Evolutionary conservation across 768 basidiomycete genomes (phyloP).

Genomic region (Pulveroboletus sp.): DNA sequence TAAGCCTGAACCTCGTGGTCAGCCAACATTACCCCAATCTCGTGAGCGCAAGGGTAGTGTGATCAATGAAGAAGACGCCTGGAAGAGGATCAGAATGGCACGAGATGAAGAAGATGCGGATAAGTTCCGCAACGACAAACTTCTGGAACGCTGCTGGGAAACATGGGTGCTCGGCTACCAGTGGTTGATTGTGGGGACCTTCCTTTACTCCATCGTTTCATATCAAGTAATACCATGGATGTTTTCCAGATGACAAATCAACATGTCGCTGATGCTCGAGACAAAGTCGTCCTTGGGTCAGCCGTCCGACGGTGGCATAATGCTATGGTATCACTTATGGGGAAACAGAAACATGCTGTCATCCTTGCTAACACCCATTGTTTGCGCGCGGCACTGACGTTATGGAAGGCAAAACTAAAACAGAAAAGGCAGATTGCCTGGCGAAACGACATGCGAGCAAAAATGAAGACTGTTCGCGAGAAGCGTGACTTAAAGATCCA

Average conservation of each 20-base stretch:
- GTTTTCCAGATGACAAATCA: constrained; percentile 56
- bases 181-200: constrained; percentile 65
- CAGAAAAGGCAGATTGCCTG: constrained; percentile 55
- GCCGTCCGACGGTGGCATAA: constrained; percentile 60
- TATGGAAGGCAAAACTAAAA: constrained; percentile 54
- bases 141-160: constrained; percentile 69
- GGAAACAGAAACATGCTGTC: constrained; percentile 41
- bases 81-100: constrained; percentile 69
- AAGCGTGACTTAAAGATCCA: constrained; percentile 49
- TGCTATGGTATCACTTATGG: constrained; percentile 32
- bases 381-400: constrained; percentile 37
- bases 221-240: constrained; percentile 8
- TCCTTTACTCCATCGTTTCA: constrained; percentile 11
- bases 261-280: constrained; percentile 66
- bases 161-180: constrained; percentile 67
- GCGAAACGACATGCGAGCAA: constrained; percentile 66
- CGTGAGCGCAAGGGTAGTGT: constrained; percentile 44
- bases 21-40: constrained; percentile 15
- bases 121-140: constrained; percentile 54
- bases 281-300: constrained; percentile 56
- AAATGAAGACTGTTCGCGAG: constrained; percentile 59
- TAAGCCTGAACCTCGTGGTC: constrained; percentile 18
- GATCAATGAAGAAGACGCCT: constrained; percentile 70
- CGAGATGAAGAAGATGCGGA: constrained; percentile 71
- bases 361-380: constrained; percentile 41